Percentiles rank a stretch among this genome's conserved stretches.
phyloP scores from a whole-genome alignment of 352 stramenopile genomes.

The Blastocystis sp. region DNA sequence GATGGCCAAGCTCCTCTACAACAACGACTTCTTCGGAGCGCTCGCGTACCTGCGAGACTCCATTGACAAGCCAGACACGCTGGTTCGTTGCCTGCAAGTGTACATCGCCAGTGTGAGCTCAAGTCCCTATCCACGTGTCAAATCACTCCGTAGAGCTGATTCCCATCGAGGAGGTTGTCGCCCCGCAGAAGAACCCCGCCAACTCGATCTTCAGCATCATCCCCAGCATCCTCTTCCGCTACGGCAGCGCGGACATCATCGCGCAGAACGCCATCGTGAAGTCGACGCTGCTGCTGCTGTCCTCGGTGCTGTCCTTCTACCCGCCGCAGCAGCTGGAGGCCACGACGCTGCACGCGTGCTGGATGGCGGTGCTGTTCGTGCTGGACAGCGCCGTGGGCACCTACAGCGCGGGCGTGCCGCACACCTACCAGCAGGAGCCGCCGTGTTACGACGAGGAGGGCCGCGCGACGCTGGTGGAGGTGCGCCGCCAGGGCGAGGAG shows the following conservation, averaged over 20 bases:
- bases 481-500: background rate
- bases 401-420: background rate
- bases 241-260: slow-evolving; percentile 15
- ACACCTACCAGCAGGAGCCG: background rate
- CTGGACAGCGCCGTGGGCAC: slow-evolving; percentile 26
- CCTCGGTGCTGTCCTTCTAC: slow-evolving; percentile 1
- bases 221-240: slow-evolving; percentile 4
- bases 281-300: slow-evolving; percentile 20
- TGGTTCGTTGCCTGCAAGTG: slow-evolving; percentile 31
- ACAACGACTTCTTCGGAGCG: slow-evolving; percentile 38
- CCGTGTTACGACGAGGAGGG: background rate
- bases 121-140: background rate
- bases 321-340: background rate
- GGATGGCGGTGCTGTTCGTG: slow-evolving; percentile 14
- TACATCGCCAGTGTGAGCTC: slow-evolving; percentile 38
- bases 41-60: background rate
- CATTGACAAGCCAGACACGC: background rate
- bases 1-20: slow-evolving; percentile 25
- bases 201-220: slow-evolving; percentile 5
- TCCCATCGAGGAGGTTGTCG: slow-evolving; percentile 14
- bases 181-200: background rate
- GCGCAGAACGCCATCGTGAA: slow-evolving; percentile 48
- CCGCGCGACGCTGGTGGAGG: background rate
- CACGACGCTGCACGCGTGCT: background rate
- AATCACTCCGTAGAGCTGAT: slow-evolving; percentile 39